phyloP scores from a whole-genome alignment of 306 rosid genomes.

The Cotoneaster glaucophyllus region DNA sequence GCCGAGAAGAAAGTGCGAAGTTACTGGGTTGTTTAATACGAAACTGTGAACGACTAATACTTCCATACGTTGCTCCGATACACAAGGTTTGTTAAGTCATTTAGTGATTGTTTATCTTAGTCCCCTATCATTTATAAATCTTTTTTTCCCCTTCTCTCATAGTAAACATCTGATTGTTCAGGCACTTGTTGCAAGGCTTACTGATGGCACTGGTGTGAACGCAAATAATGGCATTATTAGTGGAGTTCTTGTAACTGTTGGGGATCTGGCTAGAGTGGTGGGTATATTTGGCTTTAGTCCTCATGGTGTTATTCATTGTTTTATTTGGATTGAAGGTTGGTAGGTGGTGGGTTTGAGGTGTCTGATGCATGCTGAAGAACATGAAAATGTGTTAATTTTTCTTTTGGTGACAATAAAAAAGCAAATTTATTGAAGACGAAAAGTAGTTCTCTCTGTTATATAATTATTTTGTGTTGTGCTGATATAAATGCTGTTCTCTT shows the following conservation, averaged over 20 bases:
- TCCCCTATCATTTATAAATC: background rate
- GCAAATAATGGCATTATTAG: conserved; percentile 80
- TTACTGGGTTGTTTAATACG: conserved; percentile 92
- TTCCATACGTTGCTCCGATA: conserved; percentile 90
- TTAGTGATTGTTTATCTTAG: conserved; percentile 1
- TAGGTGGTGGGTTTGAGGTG: background rate
- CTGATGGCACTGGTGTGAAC: conserved; percentile 50
- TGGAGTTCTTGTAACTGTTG: conserved; percentile 98
- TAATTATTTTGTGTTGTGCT: background rate
- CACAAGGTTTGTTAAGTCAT: conserved; percentile 63
- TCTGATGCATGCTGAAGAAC: conserved; percentile 1
- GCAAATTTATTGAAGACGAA: background rate
- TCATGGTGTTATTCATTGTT: background rate
- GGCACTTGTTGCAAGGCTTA: conserved; percentile 92
- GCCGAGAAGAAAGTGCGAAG: conserved; percentile 99
- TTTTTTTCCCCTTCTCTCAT: conserved; percentile 13
- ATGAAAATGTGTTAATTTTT: background rate
- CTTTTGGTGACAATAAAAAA: background rate
- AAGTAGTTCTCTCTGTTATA: background rate
- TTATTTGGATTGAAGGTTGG: background rate
- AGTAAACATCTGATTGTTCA: conserved; percentile 31
- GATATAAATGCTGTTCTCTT: background rate
- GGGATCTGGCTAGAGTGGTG: conserved; percentile 99
- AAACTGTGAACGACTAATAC: conserved; percentile 87
- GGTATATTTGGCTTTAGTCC: conserved; percentile 28